Evolutionary conservation across 2,329 filamentous ascomycete species (phyloP).

Genomic region (Geosmithia flava): DNA sequence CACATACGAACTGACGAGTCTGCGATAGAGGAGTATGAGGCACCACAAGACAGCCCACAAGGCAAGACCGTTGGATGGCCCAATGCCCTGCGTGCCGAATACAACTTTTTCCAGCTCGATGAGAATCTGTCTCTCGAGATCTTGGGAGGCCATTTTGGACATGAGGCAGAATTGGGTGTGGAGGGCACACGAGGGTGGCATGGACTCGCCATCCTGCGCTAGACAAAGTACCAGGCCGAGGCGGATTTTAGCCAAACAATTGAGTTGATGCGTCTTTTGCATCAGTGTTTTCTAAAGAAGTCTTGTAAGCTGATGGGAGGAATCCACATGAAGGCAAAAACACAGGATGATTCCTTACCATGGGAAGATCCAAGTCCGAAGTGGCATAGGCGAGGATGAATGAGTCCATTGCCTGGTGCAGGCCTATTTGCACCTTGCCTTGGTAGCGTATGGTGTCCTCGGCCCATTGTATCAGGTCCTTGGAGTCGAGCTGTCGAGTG

Average conservation of each 20-base stretch:
- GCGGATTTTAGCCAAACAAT: slow-evolving; percentile 13
- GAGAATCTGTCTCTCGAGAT: slow-evolving; percentile 13
- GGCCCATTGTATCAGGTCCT: slow-evolving; percentile 11
- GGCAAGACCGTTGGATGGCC: slow-evolving; percentile 11
- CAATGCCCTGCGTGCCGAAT: slow-evolving; percentile 11
- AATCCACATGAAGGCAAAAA: too few relatives aligned
- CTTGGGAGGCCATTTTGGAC: slow-evolving; percentile 12
- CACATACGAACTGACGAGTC: slow-evolving; percentile 13
- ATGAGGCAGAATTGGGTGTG: slow-evolving; percentile 15
- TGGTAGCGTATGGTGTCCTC: slow-evolving; percentile 11
- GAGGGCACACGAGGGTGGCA: slow-evolving; percentile 12
- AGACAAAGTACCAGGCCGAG: slow-evolving; percentile 12
- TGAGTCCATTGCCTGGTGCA: slow-evolving; percentile 13
- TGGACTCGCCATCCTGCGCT: slow-evolving; percentile 9
- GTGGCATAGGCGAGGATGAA: slow-evolving; percentile 13
- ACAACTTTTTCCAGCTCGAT: slow-evolving; percentile 11
- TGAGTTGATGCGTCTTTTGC: slow-evolving; percentile 10
- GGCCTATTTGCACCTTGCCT: slow-evolving; percentile 10
- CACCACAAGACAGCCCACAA: slow-evolving; percentile 15
- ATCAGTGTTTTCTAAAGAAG: slow-evolving; percentile 8
- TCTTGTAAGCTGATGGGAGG: too few relatives aligned
- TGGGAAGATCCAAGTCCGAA: slow-evolving; percentile 8
- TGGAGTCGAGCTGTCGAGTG: slow-evolving; percentile 9
- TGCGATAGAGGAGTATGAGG: slow-evolving; percentile 14
- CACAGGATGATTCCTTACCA: slow-evolving; percentile 6